A percentile compares a stretch with the other conserved stretches of the same genome.
Conservation (phyloP, 768 basidiomycete genomes). For the Leccinum obscurum region DNA sequence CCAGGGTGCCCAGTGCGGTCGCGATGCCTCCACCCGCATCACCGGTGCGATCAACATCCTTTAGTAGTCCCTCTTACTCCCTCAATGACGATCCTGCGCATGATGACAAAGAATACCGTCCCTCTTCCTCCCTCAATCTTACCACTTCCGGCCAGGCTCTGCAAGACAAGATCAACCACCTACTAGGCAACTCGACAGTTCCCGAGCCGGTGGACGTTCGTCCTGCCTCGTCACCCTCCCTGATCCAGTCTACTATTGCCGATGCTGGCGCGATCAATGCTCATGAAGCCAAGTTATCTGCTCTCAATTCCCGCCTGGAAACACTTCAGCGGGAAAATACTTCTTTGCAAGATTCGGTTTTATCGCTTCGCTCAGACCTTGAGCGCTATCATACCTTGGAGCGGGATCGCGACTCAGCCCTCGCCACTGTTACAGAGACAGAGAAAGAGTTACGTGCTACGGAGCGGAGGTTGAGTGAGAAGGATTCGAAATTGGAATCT, state of each 20-base stretch:
- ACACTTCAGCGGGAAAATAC: slow-evolving; percentile 71
- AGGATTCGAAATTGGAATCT: slow-evolving; percentile 43
- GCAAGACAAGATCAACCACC: slow-evolving; percentile 49
- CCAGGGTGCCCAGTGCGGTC: slow-evolving; percentile 67
- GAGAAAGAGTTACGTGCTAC: slow-evolving; percentile 43
- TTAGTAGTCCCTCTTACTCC: slow-evolving; percentile 38
- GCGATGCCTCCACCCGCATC: slow-evolving; percentile 84
- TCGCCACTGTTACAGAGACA: slow-evolving; percentile 39
- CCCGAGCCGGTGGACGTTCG: slow-evolving; percentile 13
- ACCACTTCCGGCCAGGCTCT: slow-evolving; percentile 41
- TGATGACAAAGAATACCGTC: slow-evolving; percentile 19
- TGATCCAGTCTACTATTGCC: slow-evolving; percentile 46
- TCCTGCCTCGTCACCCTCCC: slow-evolving; percentile 27
- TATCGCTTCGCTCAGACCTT: slow-evolving; percentile 22
- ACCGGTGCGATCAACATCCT: slow-evolving; percentile 41
- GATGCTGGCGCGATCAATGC: slow-evolving; percentile 8
- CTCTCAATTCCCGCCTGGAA: slow-evolving; percentile 44
- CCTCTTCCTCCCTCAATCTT: slow-evolving; percentile 35
- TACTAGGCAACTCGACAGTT: slow-evolving; percentile 36
- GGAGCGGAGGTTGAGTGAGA: slow-evolving; percentile 46
- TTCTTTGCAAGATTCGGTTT: slow-evolving; percentile 46
- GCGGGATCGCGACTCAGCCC: slow-evolving; percentile 46
- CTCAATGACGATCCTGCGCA: slow-evolving; percentile 33
- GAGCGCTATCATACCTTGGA: slow-evolving; percentile 34
- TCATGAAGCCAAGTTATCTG: slow-evolving; percentile 20